Evolutionary conservation across 2,329 filamentous ascomycete species (phyloP), one percentile per base, ranked within the genome.

Genomic region (Xylariomycetidae sp.): DNA sequence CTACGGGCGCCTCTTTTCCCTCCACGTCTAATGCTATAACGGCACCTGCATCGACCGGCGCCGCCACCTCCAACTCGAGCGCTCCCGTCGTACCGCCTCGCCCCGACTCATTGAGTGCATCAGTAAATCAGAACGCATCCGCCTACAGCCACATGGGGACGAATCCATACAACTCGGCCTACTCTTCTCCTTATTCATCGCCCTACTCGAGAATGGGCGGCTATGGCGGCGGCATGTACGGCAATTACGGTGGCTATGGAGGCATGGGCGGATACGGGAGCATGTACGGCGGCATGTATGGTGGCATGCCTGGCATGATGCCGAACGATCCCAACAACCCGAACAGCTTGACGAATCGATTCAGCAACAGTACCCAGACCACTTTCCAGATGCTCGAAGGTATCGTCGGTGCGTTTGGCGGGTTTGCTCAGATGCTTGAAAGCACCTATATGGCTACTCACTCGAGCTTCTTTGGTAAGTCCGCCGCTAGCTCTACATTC

Each of bases 371-470:
- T 67, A 98, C 94, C 0, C 86, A 92, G 51, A 87, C 90, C 9
- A 98, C 92, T 0, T 98, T 98, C 57, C 92, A 97, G 69, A 88
- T 98, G 74, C 88, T 98, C 32, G 92, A 98, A 66, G 92, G 89
- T 49, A 85, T 98, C 37, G 92, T 98, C 11, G 87, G 88, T 16
- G 89, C 92, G 3, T 98, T 98, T 68, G 89, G 89, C 14, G 92
- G 94, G 1, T 97, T 98, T 57, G 88, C 94, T 10, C 92, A 98
- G 68, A 98, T 98, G 92, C 74, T 98, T 17, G 92, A 98, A 66
- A 97, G 92, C 69, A 97, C 92, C 9, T 98, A 96, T 54, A 98
- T 98, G 94, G 92, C 94, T 18, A 98, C 92, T 1, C 92, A 98
- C 63, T 96, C 89, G 5, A 95, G 88, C 34, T 98, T 98, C 63